Base-by-base conservation (phyloP, 2,329 filamentous ascomycete species). In the Drechslera avenae region DNA sequence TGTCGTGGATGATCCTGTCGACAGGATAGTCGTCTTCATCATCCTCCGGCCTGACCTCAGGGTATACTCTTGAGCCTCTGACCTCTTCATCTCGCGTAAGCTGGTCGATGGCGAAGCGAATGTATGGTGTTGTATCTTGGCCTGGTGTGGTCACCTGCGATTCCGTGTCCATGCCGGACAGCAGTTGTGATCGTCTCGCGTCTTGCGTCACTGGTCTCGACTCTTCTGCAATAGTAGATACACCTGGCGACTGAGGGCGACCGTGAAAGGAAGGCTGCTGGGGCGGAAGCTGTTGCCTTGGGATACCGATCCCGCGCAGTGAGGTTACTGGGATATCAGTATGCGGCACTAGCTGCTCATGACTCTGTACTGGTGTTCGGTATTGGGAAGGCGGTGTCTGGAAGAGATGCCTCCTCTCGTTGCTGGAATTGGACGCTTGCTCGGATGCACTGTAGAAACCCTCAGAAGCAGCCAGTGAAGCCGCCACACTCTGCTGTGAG, bases 51-150 rank as follows among this genome's bases (percentile, higher is more conserved):
- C 56, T 52, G 9, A 60, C 57, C 16, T 64, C 51, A 13, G 46
- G 80, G 44, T 83, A 79, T 59, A 82, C 75, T 46, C 79, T 76
- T 47, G 81, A 77, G 8, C 81, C 80, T 50, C 78, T 75, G 5
- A 85, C 79, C 53, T 89, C 85, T 50, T 86, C 86, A 64, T 89
- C 84, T 39, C 88, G 81, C 5, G 91, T 95, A 61, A 97, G 78
- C 56, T 93, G 90, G 57, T 96, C 89, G 56, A 97, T 85, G 33
- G 93, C 92, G 71, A 94, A 95, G 57, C 88, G 88, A 57, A 97
- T 90, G 72, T 92, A 96, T 0, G 91, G 91, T 7, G 86, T 88
- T 66, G 96, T 89, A 66, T 96, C 91, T 32, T 91, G 79, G 8
- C 87, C 90, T 0, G 91, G 91, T 0, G 72, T 74, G 5, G 71